Evolutionary conservation across 1,139 yeast species (phyloP).

Genomic region (Torulaspora globosa): DNA sequence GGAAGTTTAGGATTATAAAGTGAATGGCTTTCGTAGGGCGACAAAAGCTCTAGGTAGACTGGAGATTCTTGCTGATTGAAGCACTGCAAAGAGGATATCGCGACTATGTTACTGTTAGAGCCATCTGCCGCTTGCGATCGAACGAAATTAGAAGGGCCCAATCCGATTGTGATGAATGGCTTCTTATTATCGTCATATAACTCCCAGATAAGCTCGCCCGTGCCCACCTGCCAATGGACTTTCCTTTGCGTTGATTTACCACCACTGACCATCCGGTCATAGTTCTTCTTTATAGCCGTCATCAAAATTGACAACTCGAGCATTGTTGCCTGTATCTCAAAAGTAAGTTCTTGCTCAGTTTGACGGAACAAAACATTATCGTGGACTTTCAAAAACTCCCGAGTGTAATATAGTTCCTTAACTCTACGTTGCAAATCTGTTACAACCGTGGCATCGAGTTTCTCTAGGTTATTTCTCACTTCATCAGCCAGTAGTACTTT

Average conservation of each 20-base stretch:
- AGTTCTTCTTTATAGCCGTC: conserved; percentile 58
- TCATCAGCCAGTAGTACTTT: conserved; percentile 44
- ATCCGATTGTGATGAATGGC: conserved; percentile 66
- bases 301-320: conserved; percentile 62
- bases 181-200: conserved; percentile 52
- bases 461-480: conserved; percentile 37
- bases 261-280: conserved; percentile 41
- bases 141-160: conserved; percentile 57
- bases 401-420: conserved; percentile 30
- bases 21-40: conserved; percentile 43
- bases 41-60: conserved; percentile 63
- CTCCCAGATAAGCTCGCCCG: conserved; percentile 72
- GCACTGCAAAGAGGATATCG: conserved; percentile 62
- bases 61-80: conserved; percentile 58
- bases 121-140: conserved; percentile 60
- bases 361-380: conserved; percentile 29
- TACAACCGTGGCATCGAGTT: conserved; percentile 34
- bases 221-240: conserved; percentile 58
- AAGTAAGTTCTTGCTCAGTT: conserved; percentile 44
- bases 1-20: conserved; percentile 29
- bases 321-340: conserved; percentile 54
- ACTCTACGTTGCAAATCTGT: conserved; percentile 31
- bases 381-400: conserved; percentile 32
- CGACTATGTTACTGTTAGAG: conserved; percentile 53
- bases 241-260: conserved; percentile 36